phyloP scores from a whole-genome alignment of 1,284 basidiomycete species.

The Moesziomyces globuligerus region DNA sequence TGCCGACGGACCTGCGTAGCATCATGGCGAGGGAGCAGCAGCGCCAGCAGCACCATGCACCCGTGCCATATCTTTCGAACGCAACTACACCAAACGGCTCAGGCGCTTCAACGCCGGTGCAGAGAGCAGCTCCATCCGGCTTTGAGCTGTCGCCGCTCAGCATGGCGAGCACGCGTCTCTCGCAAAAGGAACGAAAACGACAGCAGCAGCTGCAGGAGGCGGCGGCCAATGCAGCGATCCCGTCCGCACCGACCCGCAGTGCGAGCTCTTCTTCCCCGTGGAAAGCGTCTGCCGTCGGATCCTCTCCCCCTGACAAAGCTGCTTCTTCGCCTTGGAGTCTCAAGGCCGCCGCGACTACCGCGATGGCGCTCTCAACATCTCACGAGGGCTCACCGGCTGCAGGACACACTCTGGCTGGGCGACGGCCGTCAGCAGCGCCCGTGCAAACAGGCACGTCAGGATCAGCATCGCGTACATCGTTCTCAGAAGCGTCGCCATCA shows the following conservation, averaged over 20 bases:
- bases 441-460: slow-evolving; percentile 11
- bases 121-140: slow-evolving; percentile 11
- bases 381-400: slow-evolving; percentile 31
- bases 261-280: slow-evolving; percentile 39
- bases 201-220: slow-evolving; percentile 45
- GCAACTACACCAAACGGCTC: slow-evolving; percentile 35
- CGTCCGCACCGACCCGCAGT: slow-evolving; percentile 14
- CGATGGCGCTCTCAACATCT: slow-evolving; percentile 29
- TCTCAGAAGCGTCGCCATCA: slow-evolving; percentile 15
- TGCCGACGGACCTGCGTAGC: slow-evolving; percentile 75
- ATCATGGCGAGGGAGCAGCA: slow-evolving; percentile 77
- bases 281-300: slow-evolving; percentile 15
- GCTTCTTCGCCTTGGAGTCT: slow-evolving; percentile 32
- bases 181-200: slow-evolving; percentile 63
- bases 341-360: slow-evolving; percentile 36
- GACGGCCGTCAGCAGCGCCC: slow-evolving; percentile 39
- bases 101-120: slow-evolving; percentile 36
- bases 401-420: slow-evolving; percentile 7
- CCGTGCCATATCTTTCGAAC: slow-evolving; percentile 9
- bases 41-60: slow-evolving; percentile 33
- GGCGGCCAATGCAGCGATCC: slow-evolving; percentile 19
- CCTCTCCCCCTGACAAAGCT: slow-evolving; percentile 23
- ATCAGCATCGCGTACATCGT: slow-evolving; percentile 10
- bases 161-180: slow-evolving; percentile 51
- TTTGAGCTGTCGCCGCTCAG: slow-evolving; percentile 38